phyloP scores from a whole-genome alignment of 2,329 filamentous ascomycete species.

The Colletotrichum ledebouriae region DNA sequence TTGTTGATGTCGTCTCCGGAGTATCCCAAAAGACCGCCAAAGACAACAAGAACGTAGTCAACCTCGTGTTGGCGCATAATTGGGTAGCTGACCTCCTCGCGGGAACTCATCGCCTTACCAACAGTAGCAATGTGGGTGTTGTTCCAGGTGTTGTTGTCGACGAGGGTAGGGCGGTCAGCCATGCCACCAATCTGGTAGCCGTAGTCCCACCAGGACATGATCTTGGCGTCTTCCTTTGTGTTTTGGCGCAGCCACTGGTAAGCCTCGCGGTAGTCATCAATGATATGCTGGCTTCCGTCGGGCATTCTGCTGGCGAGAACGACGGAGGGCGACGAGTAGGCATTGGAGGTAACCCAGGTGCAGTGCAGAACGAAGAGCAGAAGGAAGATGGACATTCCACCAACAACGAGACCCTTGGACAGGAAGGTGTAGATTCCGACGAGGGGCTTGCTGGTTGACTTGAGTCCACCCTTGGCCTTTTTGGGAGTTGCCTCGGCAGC shows the following conservation, averaged over 20 bases:
- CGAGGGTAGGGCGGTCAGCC: slow-evolving; percentile 95
- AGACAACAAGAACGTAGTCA: slow-evolving; percentile 98
- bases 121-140: slow-evolving; percentile 99
- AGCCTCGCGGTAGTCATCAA: slow-evolving; percentile 98
- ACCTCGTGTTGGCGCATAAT: slow-evolving; percentile 99
- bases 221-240: slow-evolving; percentile 93
- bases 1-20: slow-evolving; percentile 99
- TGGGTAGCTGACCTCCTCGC: slow-evolving; percentile 97
- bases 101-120: slow-evolving; percentile 97
- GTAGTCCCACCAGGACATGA: slow-evolving; percentile 99
- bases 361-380: slow-evolving; percentile 96
- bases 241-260: slow-evolving; percentile 99
- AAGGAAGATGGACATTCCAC: slow-evolving; percentile 81
- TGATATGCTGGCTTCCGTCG: slow-evolving; percentile 97
- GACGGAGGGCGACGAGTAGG: slow-evolving; percentile 97
- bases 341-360: slow-evolving; percentile 99
- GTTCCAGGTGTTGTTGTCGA: slow-evolving; percentile 99
- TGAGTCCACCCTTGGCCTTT: slow-evolving; percentile 72
- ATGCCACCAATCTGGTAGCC: slow-evolving; percentile 99
- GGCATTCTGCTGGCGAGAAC: slow-evolving; percentile 93
- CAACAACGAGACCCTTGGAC: slow-evolving; percentile 84
- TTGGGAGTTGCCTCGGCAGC: slow-evolving; percentile 68
- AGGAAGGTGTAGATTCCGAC: slow-evolving; percentile 86
- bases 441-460: slow-evolving; percentile 78
- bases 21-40: slow-evolving; percentile 95